Evolutionary conservation across 768 basidiomycete species (phyloP), one percentile per base, ranked within the genome.

Genomic region (Lentinula detonsa): DNA sequence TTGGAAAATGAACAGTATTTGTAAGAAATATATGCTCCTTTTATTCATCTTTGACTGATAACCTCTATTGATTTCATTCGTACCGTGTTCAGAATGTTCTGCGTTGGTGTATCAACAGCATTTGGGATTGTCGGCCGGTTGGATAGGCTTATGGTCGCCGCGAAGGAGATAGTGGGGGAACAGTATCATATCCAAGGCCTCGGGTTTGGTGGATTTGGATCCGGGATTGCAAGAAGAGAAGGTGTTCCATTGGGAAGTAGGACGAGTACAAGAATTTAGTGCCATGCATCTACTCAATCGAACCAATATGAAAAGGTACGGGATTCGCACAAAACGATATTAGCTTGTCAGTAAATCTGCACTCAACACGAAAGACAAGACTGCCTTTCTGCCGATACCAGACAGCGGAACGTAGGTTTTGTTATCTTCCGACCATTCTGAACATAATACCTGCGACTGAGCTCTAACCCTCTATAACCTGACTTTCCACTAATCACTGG

Each of bases 141-240:
- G 11, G 93, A 95, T 68, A 76, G 83, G 56, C 72, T 94, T 61
- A 90, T 94, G 85, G 68, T 92, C 2, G 90, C 90, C 2, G 83
- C 85, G 15, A 95, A 95, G 69, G 90, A 93, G 71, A 76, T 94
- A 49, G 90, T 94, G 1, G 92, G 92, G 1, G 92, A 94, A 69
- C 88, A 90, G 65, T 92, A 88, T 69, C 88, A 93, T 68, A 89
- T 93, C n/a, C 82, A 86, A 61, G 89, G 89, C 0, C 72, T 90
- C 15, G 86, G 81, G 59, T 15, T 52, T 31, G 40, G 35, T 35
- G 57, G 57, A 3, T 35, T 34, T n/a, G 45, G 21, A 64, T 60
- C 74, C 15, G 61, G 65, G 11, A 59, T 63, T 60, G 61, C 63
- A 55, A 57, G 67, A 67, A 61, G 48, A 59, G 59, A 31, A 0